Conservation (phyloP, 306 rosid species). For the Amphicarpaea edgeworthii region DNA sequence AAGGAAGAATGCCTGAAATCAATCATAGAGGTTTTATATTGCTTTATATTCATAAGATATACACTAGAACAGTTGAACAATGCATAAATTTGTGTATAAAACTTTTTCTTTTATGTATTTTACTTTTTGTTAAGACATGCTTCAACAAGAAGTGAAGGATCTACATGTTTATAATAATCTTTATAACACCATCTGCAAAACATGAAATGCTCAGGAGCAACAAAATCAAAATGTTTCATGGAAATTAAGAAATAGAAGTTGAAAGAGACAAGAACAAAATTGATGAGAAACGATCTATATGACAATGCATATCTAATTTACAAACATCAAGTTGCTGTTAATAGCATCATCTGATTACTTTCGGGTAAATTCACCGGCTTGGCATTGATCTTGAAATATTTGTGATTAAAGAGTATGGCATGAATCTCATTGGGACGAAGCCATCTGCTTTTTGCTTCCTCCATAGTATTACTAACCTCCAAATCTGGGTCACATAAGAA, state of each 20-base stretch:
- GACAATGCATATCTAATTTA: slow-evolving; percentile 37
- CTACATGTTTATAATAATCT: slow-evolving; percentile 7
- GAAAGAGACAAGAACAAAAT: slow-evolving; percentile 2
- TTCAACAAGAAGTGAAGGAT: slow-evolving; percentile 27
- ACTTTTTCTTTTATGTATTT: background rate
- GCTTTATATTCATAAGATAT: slow-evolving; percentile 35
- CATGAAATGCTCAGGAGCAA: slow-evolving; percentile 29
- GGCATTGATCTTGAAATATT: slow-evolving; percentile 76
- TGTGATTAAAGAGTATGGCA: slow-evolving; percentile 84
- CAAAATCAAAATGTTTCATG: slow-evolving; percentile 13
- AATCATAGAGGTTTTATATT: slow-evolving; percentile 12
- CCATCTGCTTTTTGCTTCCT: slow-evolving; percentile 89
- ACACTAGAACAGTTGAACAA: slow-evolving; percentile 8
- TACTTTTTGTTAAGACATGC: slow-evolving; percentile 35
- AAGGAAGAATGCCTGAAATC: slow-evolving; percentile 35
- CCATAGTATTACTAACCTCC: slow-evolving; percentile 67
- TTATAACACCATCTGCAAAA: slow-evolving; percentile 9
- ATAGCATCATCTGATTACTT: slow-evolving; percentile 64
- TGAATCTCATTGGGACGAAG: slow-evolving; percentile 98
- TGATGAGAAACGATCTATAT: slow-evolving; percentile 14
- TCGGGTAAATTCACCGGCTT: slow-evolving; percentile 82
- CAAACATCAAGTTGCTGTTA: slow-evolving; percentile 23
- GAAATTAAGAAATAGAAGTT: slow-evolving; percentile 17
- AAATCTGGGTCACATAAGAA: slow-evolving; percentile 63
- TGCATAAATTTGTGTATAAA: slow-evolving; percentile 30